Conservation (phyloP, 352 stramenopile species). For the Chrysophaeum taylorii region DNA sequence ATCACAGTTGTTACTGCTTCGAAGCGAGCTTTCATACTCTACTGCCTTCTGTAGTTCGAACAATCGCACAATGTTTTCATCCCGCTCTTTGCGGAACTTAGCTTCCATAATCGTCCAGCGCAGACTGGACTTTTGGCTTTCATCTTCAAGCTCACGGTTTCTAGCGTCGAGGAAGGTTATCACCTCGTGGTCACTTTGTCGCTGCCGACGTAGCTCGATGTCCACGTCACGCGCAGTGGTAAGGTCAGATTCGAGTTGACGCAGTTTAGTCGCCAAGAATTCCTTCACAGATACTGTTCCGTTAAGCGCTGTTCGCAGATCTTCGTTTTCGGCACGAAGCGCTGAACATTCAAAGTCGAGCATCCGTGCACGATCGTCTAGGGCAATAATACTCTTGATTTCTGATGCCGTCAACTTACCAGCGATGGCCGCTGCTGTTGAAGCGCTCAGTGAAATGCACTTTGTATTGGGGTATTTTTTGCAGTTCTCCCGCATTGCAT, state of each 20-base stretch:
- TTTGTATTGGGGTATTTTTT: no score
- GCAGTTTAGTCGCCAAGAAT: neutral
- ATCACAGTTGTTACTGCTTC: neutral
- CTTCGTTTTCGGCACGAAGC: neutral
- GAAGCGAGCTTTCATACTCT: neutral
- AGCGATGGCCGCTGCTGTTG: constrained; percentile 1
- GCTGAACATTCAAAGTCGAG: neutral
- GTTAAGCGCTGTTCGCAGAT: neutral
- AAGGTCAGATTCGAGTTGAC: neutral
- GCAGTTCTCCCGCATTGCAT: no score
- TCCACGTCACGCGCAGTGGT: neutral
- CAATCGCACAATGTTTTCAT: neutral
- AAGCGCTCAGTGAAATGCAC: no score
- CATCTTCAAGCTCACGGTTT: neutral
- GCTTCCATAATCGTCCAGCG: neutral
- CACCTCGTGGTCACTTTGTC: neutral
- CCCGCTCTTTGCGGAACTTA: neutral
- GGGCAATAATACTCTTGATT: constrained; percentile 11
- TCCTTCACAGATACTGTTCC: constrained; percentile 6
- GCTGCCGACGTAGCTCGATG: neutral
- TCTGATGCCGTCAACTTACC: neutral
- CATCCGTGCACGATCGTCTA: neutral
- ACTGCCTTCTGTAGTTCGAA: neutral
- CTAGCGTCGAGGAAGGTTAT: neutral
- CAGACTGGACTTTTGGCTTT: neutral